Base-by-base conservation (phyloP, 108 stramenopile genomes). In the Cyclotella baltica region DNA sequence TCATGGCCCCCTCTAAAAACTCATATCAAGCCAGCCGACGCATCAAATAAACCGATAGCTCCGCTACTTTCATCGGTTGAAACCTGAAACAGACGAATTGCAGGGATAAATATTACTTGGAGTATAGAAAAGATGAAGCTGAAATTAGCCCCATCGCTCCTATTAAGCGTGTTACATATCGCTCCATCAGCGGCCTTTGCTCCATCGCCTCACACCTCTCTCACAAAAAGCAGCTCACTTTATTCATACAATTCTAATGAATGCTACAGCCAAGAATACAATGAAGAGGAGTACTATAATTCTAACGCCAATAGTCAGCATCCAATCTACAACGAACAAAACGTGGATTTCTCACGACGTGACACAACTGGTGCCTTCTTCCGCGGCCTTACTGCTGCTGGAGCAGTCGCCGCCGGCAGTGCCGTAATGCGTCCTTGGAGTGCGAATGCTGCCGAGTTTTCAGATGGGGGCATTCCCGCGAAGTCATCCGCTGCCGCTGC, bases 361-460 rank as follows among this genome's bases (percentile, higher is more conserved):
- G 67, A 25, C 22, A 23, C 67, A 20, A 33, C 37, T 16, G 67
- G 67, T 2, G 48, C 31, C 27, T 67, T 67, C 67, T 67, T 67
- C 51, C 67, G 67, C 3, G 48, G 67, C 4, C 37, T 67, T 10
- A 33, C 67, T 18, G 67, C 67, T 15, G 67, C 31, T 10, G 67
- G 67, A 9, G 67, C 67, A 13, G 67, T 51, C 0, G 48, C 20
- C 3, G 48, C 67, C 11, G 48, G 22, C 16, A 37, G 9, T 51
- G 28, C 67, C 13, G 46, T 34, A 50, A 20, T 48, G 47, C 50
- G 48, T 31, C 67, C 48, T 15, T 51, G 50, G 67, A 19, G 23
- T 28, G 67, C 67, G 3, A 50, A 51, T 50, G 67, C 67, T 15
- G 46, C 67, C 1, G 63, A 64, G 43, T 67, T 67, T 67, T 67